Base-by-base conservation (phyloP, 2,329 filamentous ascomycete species). In the Phialocephala sp. region DNA sequence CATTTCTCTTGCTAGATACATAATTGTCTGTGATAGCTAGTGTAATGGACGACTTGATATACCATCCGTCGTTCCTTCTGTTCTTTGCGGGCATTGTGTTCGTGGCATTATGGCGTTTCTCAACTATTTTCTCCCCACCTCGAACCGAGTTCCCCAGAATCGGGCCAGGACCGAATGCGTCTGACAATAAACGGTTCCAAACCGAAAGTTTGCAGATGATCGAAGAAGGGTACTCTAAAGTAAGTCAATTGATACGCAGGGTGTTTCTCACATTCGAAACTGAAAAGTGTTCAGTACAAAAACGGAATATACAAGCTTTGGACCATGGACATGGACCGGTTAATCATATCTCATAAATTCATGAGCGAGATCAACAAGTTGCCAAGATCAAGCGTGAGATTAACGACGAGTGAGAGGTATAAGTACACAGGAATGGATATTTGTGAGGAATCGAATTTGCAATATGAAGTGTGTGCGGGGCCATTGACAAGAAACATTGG, bases 341-440 rank as follows among this genome's bases (percentile, higher is more conserved):
- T 52, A 12, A 52, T 52, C 24, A 32, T 52, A 2, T 52, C 47
- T 27, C 47, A 52, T 15, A 52, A 52, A 32, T 52, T 27, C 24
- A 52, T 52, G 47, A 32, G 47, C 24, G 47, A 52, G 12, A 11
- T 52, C 20, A 52, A 52, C 14, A 52, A 32, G 24, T 14, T 52
- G 20, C 24, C 47, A 32, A 52, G 47, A 32, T 52, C 47, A 2
- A 27, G 22, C 14, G 47, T 32, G 24, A 27, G 47, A 52, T 52
- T 52, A 22, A 52, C 47, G 5, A 52, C 47, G 11, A 52, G 47
- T 52, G 47, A 52, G 47, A 52, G 47, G 47, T 52, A 52, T 52
- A 11, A 11, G 24, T 52, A 52, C 18, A 52, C 47, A 8, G 47
- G 47, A 15, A 52, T 52, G 47, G 47, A 52, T 52, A 52, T 52